A percentile compares a stretch with the other conserved stretches of the same genome.
These are phyloP conservation scores for Ceratobasidium sp. DNA, from an alignment of 1,284 basidiomycete species.

Conservation along the genomic window DNA sequence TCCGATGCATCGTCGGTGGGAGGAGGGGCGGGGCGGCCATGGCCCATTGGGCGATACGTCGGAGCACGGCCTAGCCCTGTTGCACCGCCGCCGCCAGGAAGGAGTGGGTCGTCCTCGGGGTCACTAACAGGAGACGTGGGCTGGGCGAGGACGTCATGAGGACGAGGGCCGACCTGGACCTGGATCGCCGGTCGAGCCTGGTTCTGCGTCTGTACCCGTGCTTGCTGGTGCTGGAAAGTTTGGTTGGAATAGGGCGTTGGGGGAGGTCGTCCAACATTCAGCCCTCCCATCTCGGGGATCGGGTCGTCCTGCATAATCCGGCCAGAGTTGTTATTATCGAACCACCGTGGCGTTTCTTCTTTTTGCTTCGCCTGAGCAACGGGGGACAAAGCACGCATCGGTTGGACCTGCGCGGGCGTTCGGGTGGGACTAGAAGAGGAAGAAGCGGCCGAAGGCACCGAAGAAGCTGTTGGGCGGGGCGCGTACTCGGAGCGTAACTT, in stretches of 20 bases:
- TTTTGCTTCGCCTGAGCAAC: slow-evolving; percentile 20
- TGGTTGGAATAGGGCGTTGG: slow-evolving; percentile 1
- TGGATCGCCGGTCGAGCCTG: slow-evolving; percentile 3
- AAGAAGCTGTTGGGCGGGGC: not conserved
- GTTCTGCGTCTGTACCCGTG: slow-evolving; percentile 11
- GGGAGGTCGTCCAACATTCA: slow-evolving; percentile 31
- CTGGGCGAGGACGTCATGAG: slow-evolving; percentile 37
- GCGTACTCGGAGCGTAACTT: slow-evolving; percentile 41
- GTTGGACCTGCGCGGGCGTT: not conserved
- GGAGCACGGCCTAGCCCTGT: slow-evolving; percentile 14
- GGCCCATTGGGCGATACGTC: slow-evolving; percentile 29
- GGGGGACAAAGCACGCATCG: slow-evolving; percentile 1
- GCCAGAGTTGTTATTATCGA: slow-evolving; percentile 8
- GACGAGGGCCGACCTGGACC: slow-evolving; percentile 36
- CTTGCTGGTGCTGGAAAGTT: too few species aligned
- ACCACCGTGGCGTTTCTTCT: slow-evolving; percentile 20
- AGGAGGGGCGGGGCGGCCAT: slow-evolving; percentile 1
- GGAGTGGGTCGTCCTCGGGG: slow-evolving; percentile 10
- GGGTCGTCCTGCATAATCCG: slow-evolving; percentile 20
- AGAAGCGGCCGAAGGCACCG: slow-evolving; percentile 23
- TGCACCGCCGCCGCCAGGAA: not conserved
- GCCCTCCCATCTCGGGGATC: slow-evolving; percentile 18
- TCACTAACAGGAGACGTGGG: slow-evolving; percentile 37
- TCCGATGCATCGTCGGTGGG: too few species aligned
- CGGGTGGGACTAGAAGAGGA: slow-evolving; percentile 23